Evolutionary conservation across 2,329 filamentous ascomycete species (phyloP), one percentile per base, ranked within the genome.

Genomic region (Colletotrichum liaoningense): DNA sequence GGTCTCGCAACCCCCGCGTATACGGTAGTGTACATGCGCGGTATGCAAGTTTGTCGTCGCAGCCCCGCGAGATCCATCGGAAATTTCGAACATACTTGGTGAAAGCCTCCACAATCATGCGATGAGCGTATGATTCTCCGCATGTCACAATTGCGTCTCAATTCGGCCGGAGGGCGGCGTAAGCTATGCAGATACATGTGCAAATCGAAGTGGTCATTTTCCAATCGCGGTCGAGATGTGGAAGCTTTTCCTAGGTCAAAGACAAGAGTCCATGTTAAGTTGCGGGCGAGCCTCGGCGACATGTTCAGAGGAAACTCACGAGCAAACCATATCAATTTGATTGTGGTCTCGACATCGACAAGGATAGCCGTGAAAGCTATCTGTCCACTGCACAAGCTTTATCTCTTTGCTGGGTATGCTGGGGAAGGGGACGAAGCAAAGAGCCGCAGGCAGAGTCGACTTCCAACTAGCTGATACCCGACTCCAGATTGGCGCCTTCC

Each of bases 1-100:
- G 19, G 58, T 49, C 28, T 59, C 42, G 57, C 35, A 30, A 24
- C 9, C 65, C 59, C 65, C 54, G 54, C 30, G 69, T 30, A 46
- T 42, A 58, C 38, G 38, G 38, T 26, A 26, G 26, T 26, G 26
- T 42, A 42, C 30, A 33, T 54, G 55, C 35, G 33, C 33, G 26
- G 66, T 58, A 63, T 69, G 74, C 68, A 74, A 72, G 72, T 74
- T 74, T 52, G 74, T 74, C 67, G 71, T 52, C 58, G 64, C 63
- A 46, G 67, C 70, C 68, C 67, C 62, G 63, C 71, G 67, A 73
- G 56, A 56, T 63, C 71, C 54, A 57, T 73, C 72, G 65, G 69
- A 55, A 56, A 63, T 38, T 65, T 69, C 67, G 49, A 57, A 56
- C 24, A 24, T 42, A 55, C 38, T 42, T 38, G 28, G 35, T 46